These are phyloP conservation scores for Achaetomiella virescens DNA, from an alignment of 495 filamentous ascomycete species.

Conservation along the genomic window DNA sequence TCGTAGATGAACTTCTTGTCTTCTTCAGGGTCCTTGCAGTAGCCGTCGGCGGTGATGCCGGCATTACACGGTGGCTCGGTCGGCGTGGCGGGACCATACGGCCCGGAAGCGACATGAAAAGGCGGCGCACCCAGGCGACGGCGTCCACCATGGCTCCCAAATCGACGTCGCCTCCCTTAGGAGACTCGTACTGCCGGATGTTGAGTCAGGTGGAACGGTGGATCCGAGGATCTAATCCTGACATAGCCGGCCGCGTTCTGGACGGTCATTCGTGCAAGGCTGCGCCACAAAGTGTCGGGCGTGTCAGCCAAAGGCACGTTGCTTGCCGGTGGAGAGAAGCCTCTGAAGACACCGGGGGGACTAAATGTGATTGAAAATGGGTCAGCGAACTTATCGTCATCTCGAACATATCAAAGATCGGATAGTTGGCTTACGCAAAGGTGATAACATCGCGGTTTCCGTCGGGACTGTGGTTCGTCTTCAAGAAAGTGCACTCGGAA, in stretches of 20 bases:
- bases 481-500: conserved; percentile 1
- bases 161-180: conserved; percentile 21
- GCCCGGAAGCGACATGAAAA: conserved; percentile 7
- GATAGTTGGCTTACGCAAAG: background rate
- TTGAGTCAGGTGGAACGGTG: conserved; percentile 37
- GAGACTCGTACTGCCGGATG: conserved; percentile 39
- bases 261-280: conserved; percentile 14
- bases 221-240: conserved; percentile 32
- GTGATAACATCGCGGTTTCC: conserved; percentile 2
- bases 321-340: conserved; percentile 1
- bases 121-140: conserved; percentile 48
- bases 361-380: background rate
- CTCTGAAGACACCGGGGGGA: background rate
- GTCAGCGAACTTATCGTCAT: background rate
- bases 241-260: conserved; percentile 37
- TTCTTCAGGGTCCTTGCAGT: conserved; percentile 42
- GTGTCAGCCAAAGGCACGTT: background rate
- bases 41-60: conserved; percentile 43
- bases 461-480: conserved; percentile 7
- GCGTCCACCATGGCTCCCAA: conserved; percentile 47
- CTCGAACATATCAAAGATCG: background rate
- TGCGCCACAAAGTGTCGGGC: conserved; percentile 10
- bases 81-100: conserved; percentile 39
- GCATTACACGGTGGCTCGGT: conserved; percentile 43
- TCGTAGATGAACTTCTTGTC: conserved; percentile 34